Evolutionary conservation across 225 moss, liverwort and hornwort species (phyloP).

Genomic region (Bryoerythrophyllum caledonicum): DNA sequence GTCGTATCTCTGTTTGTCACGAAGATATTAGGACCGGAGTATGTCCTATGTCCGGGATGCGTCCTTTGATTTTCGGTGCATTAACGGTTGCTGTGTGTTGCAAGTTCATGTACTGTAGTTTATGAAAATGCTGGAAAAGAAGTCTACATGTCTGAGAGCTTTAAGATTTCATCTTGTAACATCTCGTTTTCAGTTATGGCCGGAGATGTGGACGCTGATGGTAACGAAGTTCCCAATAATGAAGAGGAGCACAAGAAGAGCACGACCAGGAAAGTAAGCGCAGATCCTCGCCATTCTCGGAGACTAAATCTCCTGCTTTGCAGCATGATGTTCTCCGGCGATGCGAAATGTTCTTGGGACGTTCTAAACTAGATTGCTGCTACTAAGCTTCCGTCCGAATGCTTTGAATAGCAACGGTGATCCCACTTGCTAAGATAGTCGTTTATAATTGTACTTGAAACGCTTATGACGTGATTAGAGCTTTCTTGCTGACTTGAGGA

Average conservation of each 20-base stretch:
- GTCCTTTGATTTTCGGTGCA: background rate
- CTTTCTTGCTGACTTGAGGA: background rate
- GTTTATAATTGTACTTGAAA: background rate
- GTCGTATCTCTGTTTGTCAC: background rate
- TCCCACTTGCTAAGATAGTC: background rate
- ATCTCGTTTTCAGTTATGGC: constrained; percentile 23
- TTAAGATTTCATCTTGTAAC: constrained; percentile 8
- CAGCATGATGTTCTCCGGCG: constrained; percentile 9
- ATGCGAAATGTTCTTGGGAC: constrained; percentile 7
- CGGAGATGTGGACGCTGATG: constrained; percentile 44
- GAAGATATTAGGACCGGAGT: background rate
- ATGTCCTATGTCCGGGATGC: background rate
- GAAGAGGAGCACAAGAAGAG: constrained; percentile 50
- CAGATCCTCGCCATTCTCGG: background rate
- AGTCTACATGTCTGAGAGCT: background rate
- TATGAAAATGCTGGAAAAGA: constrained; percentile 7
- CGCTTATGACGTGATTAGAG: background rate
- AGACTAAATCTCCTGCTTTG: constrained; percentile 12
- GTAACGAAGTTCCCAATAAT: constrained; percentile 37
- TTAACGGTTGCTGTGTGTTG: constrained; percentile 7
- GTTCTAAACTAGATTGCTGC: background rate
- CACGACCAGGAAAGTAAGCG: constrained; percentile 54
- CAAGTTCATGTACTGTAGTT: constrained; percentile 13
- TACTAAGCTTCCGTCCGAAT: background rate
- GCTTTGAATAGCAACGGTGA: constrained; percentile 7